A percentile compares a stretch with the other conserved stretches of the same genome.
These are phyloP conservation scores for Aspergillus chevalieri DNA, from an alignment of 2,329 filamentous ascomycete species.

Conservation along the genomic window DNA sequence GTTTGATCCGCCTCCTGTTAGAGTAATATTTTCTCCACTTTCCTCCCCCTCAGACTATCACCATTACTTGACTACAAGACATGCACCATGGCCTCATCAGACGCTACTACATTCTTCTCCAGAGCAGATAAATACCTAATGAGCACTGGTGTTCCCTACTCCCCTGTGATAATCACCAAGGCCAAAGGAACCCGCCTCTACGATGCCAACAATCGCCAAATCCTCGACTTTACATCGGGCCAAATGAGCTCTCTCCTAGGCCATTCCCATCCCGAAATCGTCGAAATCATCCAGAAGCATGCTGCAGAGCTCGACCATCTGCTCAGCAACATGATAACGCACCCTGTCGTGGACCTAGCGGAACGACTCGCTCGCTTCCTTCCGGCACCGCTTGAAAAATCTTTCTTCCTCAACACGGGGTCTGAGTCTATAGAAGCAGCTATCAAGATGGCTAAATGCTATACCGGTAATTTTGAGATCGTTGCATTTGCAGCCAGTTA, in stretches of 20 bases:
- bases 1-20: no score
- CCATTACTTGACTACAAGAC: no score
- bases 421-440: constrained; percentile 57
- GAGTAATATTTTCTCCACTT: no score
- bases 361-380: constrained; percentile 46
- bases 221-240: constrained; percentile 56
- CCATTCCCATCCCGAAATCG: constrained; percentile 54
- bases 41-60: no score
- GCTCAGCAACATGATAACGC: constrained; percentile 54
- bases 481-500: constrained; percentile 55
- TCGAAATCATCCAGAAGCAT: constrained; percentile 46
- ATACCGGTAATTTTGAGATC: constrained; percentile 60
- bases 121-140: constrained; percentile 39
- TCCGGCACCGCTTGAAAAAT: constrained; percentile 45
- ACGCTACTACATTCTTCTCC: constrained; percentile 22
- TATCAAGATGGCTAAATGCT: constrained; percentile 58
- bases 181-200: constrained; percentile 45
- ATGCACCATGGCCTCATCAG: constrained; percentile 7
- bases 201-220: constrained; percentile 36
- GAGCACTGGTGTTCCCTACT: constrained; percentile 35
- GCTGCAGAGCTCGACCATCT: constrained; percentile 53
- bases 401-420: constrained; percentile 55
- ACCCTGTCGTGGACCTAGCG: constrained; percentile 52
- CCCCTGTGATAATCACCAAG: constrained; percentile 40
- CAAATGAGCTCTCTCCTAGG: constrained; percentile 57